phyloP scores from a whole-genome alignment of 257 asterid genomes.

The Solanum sejunctum region DNA sequence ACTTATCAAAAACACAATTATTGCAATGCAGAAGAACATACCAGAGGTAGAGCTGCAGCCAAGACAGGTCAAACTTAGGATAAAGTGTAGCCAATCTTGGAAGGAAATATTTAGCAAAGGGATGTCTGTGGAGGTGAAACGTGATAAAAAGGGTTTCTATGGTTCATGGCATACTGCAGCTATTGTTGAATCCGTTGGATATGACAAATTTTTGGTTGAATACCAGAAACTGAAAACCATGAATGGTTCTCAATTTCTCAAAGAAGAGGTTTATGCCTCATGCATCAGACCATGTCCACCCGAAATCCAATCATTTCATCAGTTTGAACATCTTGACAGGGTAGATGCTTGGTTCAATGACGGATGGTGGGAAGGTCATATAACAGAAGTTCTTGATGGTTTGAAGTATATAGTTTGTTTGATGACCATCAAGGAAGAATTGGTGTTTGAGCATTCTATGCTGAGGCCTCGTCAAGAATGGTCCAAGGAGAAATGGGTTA shows the following conservation, averaged over 20 bases:
- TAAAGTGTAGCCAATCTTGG: constrained; percentile 14
- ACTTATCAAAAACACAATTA: not conserved
- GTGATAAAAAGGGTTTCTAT: constrained; percentile 13
- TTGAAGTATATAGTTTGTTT: constrained; percentile 22
- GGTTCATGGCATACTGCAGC: constrained; percentile 40
- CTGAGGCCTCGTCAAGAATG: constrained; percentile 55
- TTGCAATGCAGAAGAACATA: constrained; percentile 18
- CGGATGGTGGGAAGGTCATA: constrained; percentile 51
- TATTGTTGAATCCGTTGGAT: constrained; percentile 15
- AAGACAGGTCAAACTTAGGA: constrained; percentile 22
- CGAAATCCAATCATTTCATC: constrained; percentile 12
- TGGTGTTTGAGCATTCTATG: constrained; percentile 16
- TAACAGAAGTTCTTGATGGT: constrained; percentile 14
- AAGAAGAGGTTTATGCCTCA: constrained; percentile 27
- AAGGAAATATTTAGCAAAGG: constrained; percentile 18
- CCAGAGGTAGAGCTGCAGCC: constrained; percentile 13
- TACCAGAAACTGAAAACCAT: constrained; percentile 19
- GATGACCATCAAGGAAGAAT: constrained; percentile 8
- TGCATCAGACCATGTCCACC: constrained; percentile 35
- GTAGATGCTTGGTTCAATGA: constrained; percentile 46
- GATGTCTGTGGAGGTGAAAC: constrained; percentile 39
- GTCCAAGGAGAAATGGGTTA: constrained; percentile 30
- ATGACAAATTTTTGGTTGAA: constrained; percentile 31
- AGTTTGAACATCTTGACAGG: constrained; percentile 18
- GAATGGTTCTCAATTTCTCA: constrained; percentile 22